phyloP scores from a whole-genome alignment of 345 rosid species.

The Sisymbrium irio region DNA sequence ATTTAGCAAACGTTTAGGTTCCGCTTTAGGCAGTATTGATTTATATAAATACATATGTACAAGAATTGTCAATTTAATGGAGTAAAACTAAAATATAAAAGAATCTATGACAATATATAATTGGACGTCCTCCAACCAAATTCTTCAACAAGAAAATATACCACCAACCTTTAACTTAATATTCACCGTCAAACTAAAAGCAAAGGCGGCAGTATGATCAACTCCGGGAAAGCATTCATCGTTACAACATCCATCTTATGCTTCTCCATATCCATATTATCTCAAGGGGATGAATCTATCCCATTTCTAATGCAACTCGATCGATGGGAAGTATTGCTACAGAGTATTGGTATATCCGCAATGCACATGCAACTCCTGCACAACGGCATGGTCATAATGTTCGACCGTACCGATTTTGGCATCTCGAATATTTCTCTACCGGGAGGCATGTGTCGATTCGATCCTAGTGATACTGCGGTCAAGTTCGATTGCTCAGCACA shows the following conservation, averaged over 20 bases:
- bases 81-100: not conserved
- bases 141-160: slow-evolving; percentile 27
- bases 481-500: slow-evolving; percentile 74
- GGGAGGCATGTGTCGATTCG: slow-evolving; percentile 44
- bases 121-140: slow-evolving; percentile 12
- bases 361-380: slow-evolving; percentile 87
- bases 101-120: slow-evolving; percentile 6
- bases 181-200: slow-evolving; percentile 28
- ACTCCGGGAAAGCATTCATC: slow-evolving; percentile 14
- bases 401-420: slow-evolving; percentile 83
- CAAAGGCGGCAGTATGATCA: slow-evolving; percentile 21
- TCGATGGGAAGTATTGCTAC: slow-evolving; percentile 31
- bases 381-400: slow-evolving; percentile 61
- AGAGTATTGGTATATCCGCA: slow-evolving; percentile 77
- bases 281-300: not conserved
- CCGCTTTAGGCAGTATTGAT: too few species aligned
- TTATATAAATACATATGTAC: not conserved
- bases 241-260: slow-evolving; percentile 7
- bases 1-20: too few species aligned
- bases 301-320: slow-evolving; percentile 25
- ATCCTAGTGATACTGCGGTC: slow-evolving; percentile 27
- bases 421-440: slow-evolving; percentile 66
- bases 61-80: not conserved
- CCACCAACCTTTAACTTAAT: slow-evolving; percentile 30
- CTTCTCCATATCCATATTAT: slow-evolving; percentile 16